phyloP scores from a whole-genome alignment of 2,329 filamentous ascomycete genomes.

The Pseudogymnoascus sp. region DNA sequence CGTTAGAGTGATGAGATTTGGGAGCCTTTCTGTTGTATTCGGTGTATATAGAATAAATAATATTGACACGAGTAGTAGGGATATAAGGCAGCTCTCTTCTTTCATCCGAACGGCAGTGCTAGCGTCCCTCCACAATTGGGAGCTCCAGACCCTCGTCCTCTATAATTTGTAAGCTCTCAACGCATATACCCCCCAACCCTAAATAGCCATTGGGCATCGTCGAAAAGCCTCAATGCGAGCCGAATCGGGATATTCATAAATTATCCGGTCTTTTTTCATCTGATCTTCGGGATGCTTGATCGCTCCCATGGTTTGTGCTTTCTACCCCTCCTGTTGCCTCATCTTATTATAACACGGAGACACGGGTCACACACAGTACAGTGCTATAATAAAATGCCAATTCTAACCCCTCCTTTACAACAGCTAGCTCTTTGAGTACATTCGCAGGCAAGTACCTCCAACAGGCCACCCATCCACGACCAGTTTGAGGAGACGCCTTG shows the following conservation, averaged over 20 bases:
- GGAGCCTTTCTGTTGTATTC: neutral
- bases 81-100: conserved; percentile 2
- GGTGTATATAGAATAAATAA: neutral
- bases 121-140: neutral
- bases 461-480: neutral
- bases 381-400: neutral
- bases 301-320: conserved; percentile 3
- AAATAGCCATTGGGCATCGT: neutral
- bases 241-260: neutral
- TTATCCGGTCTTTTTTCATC: neutral
- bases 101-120: neutral
- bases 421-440: neutral
- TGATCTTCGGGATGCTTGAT: conserved; percentile 1
- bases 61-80: neutral
- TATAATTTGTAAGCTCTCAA: conserved; percentile 1
- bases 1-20: neutral
- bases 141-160: neutral
- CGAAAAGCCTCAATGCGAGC: conserved; percentile 1
- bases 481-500: neutral
- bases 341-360: neutral
- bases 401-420: neutral
- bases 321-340: neutral
- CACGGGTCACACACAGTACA: neutral
- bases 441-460: neutral
- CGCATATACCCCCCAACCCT: neutral